Conservation (phyloP, 768 basidiomycete species). For the Phanerochaete sordida region DNA sequence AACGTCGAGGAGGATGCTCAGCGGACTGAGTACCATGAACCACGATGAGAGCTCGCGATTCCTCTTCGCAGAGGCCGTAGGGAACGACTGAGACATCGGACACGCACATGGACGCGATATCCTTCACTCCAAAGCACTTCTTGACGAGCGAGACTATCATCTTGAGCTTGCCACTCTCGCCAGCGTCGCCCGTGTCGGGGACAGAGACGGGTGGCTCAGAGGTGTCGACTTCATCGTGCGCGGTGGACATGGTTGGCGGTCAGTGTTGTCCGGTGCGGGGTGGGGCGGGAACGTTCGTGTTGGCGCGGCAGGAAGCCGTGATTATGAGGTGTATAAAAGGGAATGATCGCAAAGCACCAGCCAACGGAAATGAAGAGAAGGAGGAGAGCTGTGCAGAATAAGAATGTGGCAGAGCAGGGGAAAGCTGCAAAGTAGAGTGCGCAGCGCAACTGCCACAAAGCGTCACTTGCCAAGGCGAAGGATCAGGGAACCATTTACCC, state of each 20-base stretch:
- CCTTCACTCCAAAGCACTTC: conserved; percentile 90
- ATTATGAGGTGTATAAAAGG: background rate
- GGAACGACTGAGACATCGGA: background rate
- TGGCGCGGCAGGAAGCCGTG: background rate
- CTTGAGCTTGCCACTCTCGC: conserved; percentile 90
- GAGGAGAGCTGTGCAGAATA: background rate
- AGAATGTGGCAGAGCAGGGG: background rate
- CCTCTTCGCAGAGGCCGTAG: background rate
- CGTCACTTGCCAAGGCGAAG: background rate
- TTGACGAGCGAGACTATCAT: conserved; percentile 91
- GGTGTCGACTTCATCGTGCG: conserved; percentile 20
- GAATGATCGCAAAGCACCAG: background rate
- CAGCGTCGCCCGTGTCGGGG: conserved; percentile 63
- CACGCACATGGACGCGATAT: conserved; percentile 88
- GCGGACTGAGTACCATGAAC: background rate
- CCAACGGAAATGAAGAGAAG: background rate
- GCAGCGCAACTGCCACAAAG: background rate
- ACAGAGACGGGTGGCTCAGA: conserved; percentile 56
- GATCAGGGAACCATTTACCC: background rate
- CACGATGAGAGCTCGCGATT: no score
- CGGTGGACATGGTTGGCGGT: background rate
- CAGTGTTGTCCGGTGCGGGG: background rate
- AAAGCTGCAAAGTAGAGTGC: background rate
- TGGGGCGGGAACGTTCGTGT: background rate
- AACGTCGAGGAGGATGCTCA: background rate